Evolutionary conservation across 768 basidiomycete species (phyloP).

Genomic region (Leccinum longicurvipes): DNA sequence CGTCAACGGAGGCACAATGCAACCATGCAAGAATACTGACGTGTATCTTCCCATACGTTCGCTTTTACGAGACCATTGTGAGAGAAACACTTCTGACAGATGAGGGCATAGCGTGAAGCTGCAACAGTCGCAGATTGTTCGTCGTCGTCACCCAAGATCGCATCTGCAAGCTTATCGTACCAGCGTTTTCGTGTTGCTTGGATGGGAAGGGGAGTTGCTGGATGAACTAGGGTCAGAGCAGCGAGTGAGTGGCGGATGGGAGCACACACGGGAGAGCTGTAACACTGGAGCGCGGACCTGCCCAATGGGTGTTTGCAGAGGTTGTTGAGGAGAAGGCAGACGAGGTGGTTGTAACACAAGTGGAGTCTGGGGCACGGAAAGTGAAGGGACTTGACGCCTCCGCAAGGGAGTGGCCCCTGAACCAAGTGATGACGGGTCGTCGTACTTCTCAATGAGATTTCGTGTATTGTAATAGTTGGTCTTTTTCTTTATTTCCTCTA

Average conservation of each 20-base stretch:
- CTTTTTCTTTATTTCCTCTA: constrained; percentile 97
- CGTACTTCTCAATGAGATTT: constrained; percentile 87
- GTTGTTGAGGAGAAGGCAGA: constrained; percentile 10
- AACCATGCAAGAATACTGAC: constrained; percentile 45
- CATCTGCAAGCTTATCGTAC: constrained; percentile 88
- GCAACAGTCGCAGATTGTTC: constrained; percentile 34
- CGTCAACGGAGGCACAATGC: background rate
- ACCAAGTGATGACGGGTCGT: constrained; percentile 47
- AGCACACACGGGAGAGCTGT: constrained; percentile 40
- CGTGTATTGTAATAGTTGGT: constrained; percentile 94
- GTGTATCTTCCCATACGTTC: constrained; percentile 73
- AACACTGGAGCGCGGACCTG: constrained; percentile 26
- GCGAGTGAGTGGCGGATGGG: background rate
- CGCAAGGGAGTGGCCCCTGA: constrained; percentile 39
- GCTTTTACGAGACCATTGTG: constrained; percentile 90
- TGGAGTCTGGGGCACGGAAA: constrained; percentile 32
- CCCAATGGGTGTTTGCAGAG: constrained; percentile 21
- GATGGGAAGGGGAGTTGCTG: constrained; percentile 40
- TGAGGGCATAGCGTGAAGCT: constrained; percentile 70
- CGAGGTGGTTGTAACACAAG: constrained; percentile 27
- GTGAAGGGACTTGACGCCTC: constrained; percentile 36
- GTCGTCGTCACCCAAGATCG: constrained; percentile 79
- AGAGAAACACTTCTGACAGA: constrained; percentile 82
- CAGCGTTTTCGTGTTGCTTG: constrained; percentile 65
- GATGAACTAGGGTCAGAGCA: constrained; percentile 9